Evolutionary conservation across 768 basidiomycete species (phyloP).

Genomic region (Pleurotus giganteus): DNA sequence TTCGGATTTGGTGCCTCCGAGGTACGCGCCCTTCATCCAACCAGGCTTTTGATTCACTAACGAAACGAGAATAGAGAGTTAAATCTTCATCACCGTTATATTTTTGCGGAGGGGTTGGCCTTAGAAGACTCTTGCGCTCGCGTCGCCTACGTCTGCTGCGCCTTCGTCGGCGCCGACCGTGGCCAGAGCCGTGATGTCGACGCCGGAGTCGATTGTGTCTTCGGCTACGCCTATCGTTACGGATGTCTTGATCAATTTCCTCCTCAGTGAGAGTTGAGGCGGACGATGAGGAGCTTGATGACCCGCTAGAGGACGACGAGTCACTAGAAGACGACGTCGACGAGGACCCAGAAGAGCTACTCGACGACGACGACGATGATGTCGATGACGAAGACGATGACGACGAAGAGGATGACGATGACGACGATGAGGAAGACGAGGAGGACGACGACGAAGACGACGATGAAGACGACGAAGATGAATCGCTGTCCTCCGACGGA

Average conservation of each 20-base stretch:
- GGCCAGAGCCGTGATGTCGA: background rate
- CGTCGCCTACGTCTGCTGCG: background rate
- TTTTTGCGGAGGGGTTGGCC: constrained; percentile 19
- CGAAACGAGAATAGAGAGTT: constrained; percentile 21
- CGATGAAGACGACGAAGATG: background rate
- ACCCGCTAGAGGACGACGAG: background rate
- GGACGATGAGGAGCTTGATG: background rate
- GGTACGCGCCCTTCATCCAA: constrained; percentile 19
- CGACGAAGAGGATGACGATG: background rate
- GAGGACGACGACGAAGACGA: background rate
- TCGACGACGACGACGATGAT: background rate
- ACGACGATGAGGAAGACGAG: background rate
- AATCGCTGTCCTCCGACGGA: background rate
- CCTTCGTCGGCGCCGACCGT: background rate
- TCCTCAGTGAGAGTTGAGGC: background rate
- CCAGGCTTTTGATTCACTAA: constrained; percentile 22
- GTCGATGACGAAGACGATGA: background rate
- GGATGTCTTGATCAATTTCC: background rate
- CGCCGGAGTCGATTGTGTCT: background rate
- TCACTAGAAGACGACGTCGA: too few species aligned
- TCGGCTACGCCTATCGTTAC: too few species aligned
- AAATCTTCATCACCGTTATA: constrained; percentile 25
- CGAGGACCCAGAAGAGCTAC: background rate
- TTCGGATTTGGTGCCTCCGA: constrained; percentile 14
- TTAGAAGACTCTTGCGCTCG: constrained; percentile 11